Percentiles rank a stretch among this genome's conserved stretches.
phyloP scores from a whole-genome alignment of 805 yeast genomes.

The Lipomyces chichibuensis region DNA sequence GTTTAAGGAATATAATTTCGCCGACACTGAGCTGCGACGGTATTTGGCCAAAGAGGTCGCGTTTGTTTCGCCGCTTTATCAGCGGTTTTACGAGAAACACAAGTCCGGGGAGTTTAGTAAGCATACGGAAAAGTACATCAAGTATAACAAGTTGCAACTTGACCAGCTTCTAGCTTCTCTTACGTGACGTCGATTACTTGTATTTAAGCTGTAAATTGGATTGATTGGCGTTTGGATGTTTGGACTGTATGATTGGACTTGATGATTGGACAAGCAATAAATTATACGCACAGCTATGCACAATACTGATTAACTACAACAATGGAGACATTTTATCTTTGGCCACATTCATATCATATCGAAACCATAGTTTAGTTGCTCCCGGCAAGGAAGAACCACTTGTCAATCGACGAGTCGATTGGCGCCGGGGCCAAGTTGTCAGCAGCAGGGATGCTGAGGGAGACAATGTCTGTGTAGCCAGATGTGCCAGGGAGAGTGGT shows the following conservation, averaged over 20 bases:
- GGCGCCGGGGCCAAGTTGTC: conserved; percentile 73
- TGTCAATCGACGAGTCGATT: conserved; percentile 93
- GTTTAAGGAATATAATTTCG: conserved; percentile 65
- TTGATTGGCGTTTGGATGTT: neutral
- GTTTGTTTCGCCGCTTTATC: conserved; percentile 80
- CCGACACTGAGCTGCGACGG: conserved; percentile 66
- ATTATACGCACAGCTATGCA: neutral
- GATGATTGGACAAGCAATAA: neutral
- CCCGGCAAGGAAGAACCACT: conserved; percentile 92
- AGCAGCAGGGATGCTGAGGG: conserved; percentile 64
- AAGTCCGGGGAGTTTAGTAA: conserved; percentile 71
- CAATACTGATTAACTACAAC: neutral
- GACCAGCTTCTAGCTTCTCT: conserved; percentile 47
- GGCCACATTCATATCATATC: neutral
- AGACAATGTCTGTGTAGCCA: conserved; percentile 52
- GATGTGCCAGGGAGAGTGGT: conserved; percentile 66
- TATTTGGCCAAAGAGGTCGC: conserved; percentile 69
- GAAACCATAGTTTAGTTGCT: conserved; percentile 19
- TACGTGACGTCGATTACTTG: neutral
- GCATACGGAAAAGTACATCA: conserved; percentile 69
- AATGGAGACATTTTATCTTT: neutral
- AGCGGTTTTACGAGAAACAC: conserved; percentile 80
- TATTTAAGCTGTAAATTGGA: neutral
- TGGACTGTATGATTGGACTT: neutral
- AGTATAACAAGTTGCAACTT: conserved; percentile 49